These are phyloP conservation scores for Diplodia scrobiculata DNA, from an alignment of 2,329 filamentous ascomycete genomes.

Conservation along the genomic window DNA sequence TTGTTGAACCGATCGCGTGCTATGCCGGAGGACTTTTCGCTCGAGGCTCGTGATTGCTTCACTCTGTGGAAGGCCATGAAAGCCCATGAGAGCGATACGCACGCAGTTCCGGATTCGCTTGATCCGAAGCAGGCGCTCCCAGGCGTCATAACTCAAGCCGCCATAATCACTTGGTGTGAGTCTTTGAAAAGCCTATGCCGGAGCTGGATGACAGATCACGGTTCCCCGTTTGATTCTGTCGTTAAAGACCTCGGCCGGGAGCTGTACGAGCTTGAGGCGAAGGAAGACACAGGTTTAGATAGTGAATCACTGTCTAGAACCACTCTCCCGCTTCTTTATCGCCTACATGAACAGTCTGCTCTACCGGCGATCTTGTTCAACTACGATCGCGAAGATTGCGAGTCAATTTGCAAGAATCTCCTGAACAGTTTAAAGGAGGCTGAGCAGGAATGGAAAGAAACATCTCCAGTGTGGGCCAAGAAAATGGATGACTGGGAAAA, in stretches of 20 bases:
- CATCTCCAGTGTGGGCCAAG: slow-evolving; percentile 61
- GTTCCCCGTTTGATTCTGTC: slow-evolving; percentile 57
- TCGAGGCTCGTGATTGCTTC: slow-evolving; percentile 73
- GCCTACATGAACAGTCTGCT: slow-evolving; percentile 64
- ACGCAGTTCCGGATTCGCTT: slow-evolving; percentile 55
- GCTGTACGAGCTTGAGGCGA: not conserved
- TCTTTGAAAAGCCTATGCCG: slow-evolving; percentile 61
- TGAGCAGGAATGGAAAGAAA: slow-evolving; percentile 61
- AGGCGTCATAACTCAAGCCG: slow-evolving; percentile 61
- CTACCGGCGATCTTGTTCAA: slow-evolving; percentile 77
- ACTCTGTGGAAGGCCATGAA: slow-evolving; percentile 66
- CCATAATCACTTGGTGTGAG: slow-evolving; percentile 67
- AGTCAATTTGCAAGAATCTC: slow-evolving; percentile 58
- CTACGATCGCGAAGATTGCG: slow-evolving; percentile 69
- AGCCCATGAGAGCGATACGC: slow-evolving; percentile 57
- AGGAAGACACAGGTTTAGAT: slow-evolving; percentile 16
- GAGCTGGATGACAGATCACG: slow-evolving; percentile 60
- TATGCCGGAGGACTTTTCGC: slow-evolving; percentile 65
- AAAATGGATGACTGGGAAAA: slow-evolving; percentile 61
- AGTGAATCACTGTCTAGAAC: slow-evolving; percentile 42
- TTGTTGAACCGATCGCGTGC: slow-evolving; percentile 63
- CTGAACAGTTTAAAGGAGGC: slow-evolving; percentile 57
- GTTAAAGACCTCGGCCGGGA: slow-evolving; percentile 47
- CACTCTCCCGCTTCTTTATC: slow-evolving; percentile 60
- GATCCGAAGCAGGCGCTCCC: slow-evolving; percentile 56